Evolutionary conservation across 2,329 filamentous ascomycete genomes (phyloP), one percentile per base, ranked within the genome.

Genomic region (Ceratocystis destructans): DNA sequence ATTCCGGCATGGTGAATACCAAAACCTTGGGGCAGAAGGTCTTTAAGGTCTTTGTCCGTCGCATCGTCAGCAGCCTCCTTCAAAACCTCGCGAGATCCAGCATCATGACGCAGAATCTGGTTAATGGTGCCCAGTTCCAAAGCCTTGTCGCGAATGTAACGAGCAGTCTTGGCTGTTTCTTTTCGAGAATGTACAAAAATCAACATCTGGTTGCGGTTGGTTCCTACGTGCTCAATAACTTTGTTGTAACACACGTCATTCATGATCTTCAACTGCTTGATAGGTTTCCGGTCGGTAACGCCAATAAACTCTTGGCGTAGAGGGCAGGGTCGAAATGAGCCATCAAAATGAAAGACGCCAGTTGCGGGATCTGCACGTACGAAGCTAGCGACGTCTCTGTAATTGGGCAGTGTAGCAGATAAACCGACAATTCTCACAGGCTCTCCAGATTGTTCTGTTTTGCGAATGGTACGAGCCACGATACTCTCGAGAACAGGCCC

Each of bases 221-320:
- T 87, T 5, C 94, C 94, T 37, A 96, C 93, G 73, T 97, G 93
- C 75, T 99, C 94, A 65, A 99, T 83, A 33, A 96, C 92, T 76
- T 99, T 99, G 70, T 87, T 95, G 76, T 99, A 99, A 67, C 91
- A 96, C 65, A 99, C 92, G 71, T 99, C 94, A 73, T 99, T 99
- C 94, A 99, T 99, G 0, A 89, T 95, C 81, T 97, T 96, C 65
- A 99, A 80, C 75, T 99, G 94, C 77, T 97, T 99, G 77, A 99
- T 99, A 5, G 94, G 89, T 75, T 97, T 97, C 78, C 94, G 95
- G 71, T 99, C 94, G 0, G 93, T 96, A 55, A 99, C 89, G 64
- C 94, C 94, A 70, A 99, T 90, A 73, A 97, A 99, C 75, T 99
- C 95, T 74, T 99, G 94, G 72, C 90, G 91, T 71, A 99, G 77